Base-by-base conservation (phyloP, 331 rosid species). In the Pyrus hybrid region DNA sequence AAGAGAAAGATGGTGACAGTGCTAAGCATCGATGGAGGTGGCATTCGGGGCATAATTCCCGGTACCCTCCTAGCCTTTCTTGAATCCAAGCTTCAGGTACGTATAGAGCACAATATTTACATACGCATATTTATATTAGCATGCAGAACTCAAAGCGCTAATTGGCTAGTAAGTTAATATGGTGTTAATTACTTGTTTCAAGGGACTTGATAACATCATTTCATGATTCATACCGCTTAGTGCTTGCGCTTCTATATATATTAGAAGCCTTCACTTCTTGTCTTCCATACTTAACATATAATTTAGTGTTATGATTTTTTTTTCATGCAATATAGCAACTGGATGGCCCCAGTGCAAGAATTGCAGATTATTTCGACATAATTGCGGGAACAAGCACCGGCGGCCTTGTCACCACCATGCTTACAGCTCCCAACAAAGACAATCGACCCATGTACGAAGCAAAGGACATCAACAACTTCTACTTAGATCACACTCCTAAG, bases 21-120 rank as follows among this genome's bases (percentile, higher is more conserved):
- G 66, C 54, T 84, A 33, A 84, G 87, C 67, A 84, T 84, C 18
- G 87, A 84, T 13, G 87, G 87, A 8, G 85, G 87, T 30, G 87
- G 87, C 7, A 23, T 77, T 26, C 70, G 80, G 57, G 85, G 87
- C 58, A 71, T 84, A 8, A 81, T 84, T 67, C 85, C 87, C 12
- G 70, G 79, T 65, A 84, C 83, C 30, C 2, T 84, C 7, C 74
- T 84, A 4, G 78, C 60, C 62, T 81, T 84, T 75, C 83, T 81
- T 1, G 87, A 84, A 71, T 63, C 83, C 65, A 77, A 80, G 67
- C 87, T 84, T 71, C 87, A 81, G 85, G 87, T 84, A 49, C 3
- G 3, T 28, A 68, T 9, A 5, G 4, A 0, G 25, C 63, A 58
- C 23, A 22, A n/a, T 2, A 3, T 2, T 22, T 22, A 20, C 2